These are phyloP conservation scores for Mycena galericulata DNA, from an alignment of 768 basidiomycete genomes.

Conservation along the genomic window DNA sequence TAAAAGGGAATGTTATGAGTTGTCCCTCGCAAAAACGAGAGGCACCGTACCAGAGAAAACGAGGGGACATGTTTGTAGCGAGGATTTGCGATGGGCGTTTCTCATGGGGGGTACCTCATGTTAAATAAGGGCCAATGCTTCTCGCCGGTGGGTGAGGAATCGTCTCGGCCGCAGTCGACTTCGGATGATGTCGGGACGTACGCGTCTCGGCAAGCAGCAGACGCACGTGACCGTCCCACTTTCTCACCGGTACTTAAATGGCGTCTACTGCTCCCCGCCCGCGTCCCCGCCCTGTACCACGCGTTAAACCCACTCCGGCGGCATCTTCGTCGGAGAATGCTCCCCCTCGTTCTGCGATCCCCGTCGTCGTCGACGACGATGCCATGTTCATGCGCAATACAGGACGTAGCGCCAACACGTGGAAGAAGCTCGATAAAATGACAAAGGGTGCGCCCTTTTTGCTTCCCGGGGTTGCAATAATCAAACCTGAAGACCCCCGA, in stretches of 20 bases:
- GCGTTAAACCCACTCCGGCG: conserved; percentile 41
- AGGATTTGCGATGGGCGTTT: no score
- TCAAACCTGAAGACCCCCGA: not conserved
- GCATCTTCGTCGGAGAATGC: conserved; percentile 37
- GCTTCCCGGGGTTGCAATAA: not conserved
- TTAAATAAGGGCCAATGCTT: no score
- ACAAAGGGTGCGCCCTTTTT: conserved; percentile 61
- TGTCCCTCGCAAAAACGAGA: no score
- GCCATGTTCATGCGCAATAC: conserved; percentile 78
- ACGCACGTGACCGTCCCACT: conserved; percentile 10
- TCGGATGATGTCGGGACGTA: not conserved
- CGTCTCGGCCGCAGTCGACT: conserved; percentile 20
- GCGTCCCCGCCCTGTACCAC: conserved; percentile 67
- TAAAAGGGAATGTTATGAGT: no score
- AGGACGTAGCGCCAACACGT: conserved; percentile 64
- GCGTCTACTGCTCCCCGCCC: conserved; percentile 55
- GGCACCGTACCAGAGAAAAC: conserved; percentile 15
- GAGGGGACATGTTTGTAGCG: conserved; percentile 16
- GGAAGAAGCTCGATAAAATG: conserved; percentile 69
- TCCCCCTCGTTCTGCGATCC: conserved; percentile 25
- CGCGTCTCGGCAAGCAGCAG: not conserved
- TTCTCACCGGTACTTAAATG: not conserved
- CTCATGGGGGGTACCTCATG: no score
- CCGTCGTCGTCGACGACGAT: conserved; percentile 67
- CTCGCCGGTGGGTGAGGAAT: conserved; percentile 14